Evolutionary conservation across 129 eudicot species (phyloP).

Genomic region (Ambrosia trifida): DNA sequence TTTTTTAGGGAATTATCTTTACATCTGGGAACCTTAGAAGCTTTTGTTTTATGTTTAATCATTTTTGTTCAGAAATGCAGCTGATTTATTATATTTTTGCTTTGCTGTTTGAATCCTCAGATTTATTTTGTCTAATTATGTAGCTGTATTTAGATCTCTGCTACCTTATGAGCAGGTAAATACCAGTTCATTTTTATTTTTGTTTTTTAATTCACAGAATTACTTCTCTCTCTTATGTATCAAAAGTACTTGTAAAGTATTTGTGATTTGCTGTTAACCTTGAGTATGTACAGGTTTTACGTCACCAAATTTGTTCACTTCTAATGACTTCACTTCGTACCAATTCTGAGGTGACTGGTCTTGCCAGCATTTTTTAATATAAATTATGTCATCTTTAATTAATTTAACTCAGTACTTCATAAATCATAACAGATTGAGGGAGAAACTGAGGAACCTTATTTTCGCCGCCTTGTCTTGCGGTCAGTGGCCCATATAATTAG

Average conservation of each 20-base stretch:
- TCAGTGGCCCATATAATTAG: conserved; percentile 95
- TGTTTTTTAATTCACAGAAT: not conserved
- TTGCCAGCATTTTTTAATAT: conserved; percentile 17
- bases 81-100: conserved; percentile 14
- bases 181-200: not conserved
- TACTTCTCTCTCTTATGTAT: conserved; percentile 1
- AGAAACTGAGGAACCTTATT: conserved; percentile 95
- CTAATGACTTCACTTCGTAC: conserved; percentile 98
- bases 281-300: conserved; percentile 70
- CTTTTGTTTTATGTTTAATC: conserved; percentile 11
- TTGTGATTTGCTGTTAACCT: conserved; percentile 19
- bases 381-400: conserved; percentile 14
- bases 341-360: conserved; percentile 75
- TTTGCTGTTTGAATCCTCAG: conserved; percentile 48
- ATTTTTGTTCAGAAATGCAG: conserved; percentile 22
- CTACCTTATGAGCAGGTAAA: conserved; percentile 91
- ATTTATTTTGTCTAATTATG: conserved; percentile 86
- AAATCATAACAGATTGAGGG: conserved; percentile 68
- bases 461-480: conserved; percentile 94
- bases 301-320: conserved; percentile 93
- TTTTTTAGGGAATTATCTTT: not conserved
- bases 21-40: conserved; percentile 2
- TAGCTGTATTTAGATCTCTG: conserved; percentile 82
- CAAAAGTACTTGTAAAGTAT: conserved; percentile 9
- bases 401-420: conserved; percentile 8